Conservation (phyloP, 495 filamentous ascomycete species). For the Penicillium antarcticum region DNA sequence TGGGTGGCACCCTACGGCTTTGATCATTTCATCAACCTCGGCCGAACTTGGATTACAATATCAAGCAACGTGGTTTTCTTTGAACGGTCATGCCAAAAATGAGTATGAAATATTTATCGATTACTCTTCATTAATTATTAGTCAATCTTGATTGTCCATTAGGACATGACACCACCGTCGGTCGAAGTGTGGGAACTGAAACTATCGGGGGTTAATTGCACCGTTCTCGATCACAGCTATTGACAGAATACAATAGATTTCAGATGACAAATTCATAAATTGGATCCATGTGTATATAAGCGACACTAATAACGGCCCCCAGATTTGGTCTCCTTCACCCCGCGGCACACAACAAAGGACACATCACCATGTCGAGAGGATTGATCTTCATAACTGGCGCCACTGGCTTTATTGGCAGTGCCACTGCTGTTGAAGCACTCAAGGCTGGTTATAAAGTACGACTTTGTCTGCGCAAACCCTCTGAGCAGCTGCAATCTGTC, state of each 20-base stretch:
- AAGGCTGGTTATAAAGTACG: constrained; percentile 36
- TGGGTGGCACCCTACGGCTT: background rate
- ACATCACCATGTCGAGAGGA: constrained; percentile 12
- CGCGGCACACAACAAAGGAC: constrained; percentile 3
- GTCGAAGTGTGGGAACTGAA: no score
- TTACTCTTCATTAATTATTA: no score
- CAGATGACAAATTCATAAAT: no score
- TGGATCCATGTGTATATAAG: background rate
- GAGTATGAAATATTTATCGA: no score
- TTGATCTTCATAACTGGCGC: constrained; percentile 47
- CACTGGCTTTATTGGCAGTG: constrained; percentile 40
- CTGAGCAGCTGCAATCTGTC: constrained; percentile 14
- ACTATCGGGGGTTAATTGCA: no score
- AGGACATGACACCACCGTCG: no score
- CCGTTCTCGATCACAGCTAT: no score
- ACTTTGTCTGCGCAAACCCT: constrained; percentile 30
- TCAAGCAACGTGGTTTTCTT: background rate
- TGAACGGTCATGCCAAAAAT: no score
- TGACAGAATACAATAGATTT: no score
- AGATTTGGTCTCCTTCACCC: no score
- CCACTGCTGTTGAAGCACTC: constrained; percentile 36
- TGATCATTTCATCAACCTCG: constrained; percentile 6
- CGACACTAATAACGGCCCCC: background rate
- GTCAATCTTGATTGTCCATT: no score
- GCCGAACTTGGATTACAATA: background rate